Evolutionary conservation across 192 early-diverging fungal species (phyloP).

Genomic region (Entomortierella lignicola): DNA sequence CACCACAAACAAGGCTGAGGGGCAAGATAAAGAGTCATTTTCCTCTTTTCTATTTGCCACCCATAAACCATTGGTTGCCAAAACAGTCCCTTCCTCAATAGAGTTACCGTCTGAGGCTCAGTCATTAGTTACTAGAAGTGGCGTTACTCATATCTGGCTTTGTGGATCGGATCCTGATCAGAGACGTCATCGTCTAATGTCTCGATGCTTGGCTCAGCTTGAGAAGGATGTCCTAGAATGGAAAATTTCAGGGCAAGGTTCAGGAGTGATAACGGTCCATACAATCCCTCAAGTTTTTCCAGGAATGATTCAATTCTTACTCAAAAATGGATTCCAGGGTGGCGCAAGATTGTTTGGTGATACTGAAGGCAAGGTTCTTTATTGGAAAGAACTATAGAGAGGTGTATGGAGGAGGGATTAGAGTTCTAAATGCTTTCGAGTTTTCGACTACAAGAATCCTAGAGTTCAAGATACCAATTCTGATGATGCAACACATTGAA

Average conservation of each 20-base stretch:
- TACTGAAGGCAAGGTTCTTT: constrained; percentile 34
- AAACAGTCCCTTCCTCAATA: constrained; percentile 14
- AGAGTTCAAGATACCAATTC: too few relatives aligned
- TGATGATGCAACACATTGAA: too few relatives aligned
- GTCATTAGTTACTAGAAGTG: constrained; percentile 7
- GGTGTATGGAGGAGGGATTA: too few relatives aligned
- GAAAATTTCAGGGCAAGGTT: constrained; percentile 39
- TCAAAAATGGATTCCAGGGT: constrained; percentile 39
- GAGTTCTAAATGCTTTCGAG: too few relatives aligned
- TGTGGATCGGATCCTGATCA: constrained; percentile 47
- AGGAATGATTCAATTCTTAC: constrained; percentile 49
- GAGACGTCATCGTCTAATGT: constrained; percentile 32
- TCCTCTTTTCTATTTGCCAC: constrained; percentile 34
- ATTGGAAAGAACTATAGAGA: constrained; percentile 36
- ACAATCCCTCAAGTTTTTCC: constrained; percentile 44
- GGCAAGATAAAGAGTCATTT: constrained; percentile 23
- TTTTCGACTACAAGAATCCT: too few relatives aligned
- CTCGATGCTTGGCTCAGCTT: constrained; percentile 18
- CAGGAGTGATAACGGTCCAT: constrained; percentile 35
- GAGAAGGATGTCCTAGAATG: constrained; percentile 35
- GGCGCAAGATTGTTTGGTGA: constrained; percentile 30
- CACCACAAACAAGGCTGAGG: not conserved
- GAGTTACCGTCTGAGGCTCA: constrained; percentile 10
- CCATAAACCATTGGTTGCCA: constrained; percentile 20
- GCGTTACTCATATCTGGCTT: constrained; percentile 50